Conservation (phyloP, 108 stramenopile species). For the Bacterosira constricta region DNA sequence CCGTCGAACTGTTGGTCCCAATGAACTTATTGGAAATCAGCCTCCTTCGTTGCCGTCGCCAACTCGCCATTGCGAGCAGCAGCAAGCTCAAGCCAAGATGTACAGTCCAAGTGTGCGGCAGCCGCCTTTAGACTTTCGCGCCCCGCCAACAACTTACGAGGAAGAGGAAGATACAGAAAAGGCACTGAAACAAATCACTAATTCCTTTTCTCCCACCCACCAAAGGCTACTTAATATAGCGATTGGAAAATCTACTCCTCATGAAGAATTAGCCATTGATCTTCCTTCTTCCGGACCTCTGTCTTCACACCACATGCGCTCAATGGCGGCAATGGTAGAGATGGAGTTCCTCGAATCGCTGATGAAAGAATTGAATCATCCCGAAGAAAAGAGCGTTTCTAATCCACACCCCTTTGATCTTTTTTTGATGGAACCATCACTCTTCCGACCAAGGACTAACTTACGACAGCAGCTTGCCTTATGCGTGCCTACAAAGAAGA, state of each 20-base stretch:
- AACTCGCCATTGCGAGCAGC: no score
- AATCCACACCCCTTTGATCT: constrained; percentile 3
- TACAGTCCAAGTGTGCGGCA: no score
- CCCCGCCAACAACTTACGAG: no score
- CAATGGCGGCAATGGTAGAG: constrained; percentile 2
- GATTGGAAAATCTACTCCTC: background rate
- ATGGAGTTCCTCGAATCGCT: constrained; percentile 4
- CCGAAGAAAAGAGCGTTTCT: constrained; percentile 3
- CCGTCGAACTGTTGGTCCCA: no score
- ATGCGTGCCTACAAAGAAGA: background rate
- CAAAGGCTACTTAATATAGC: constrained; percentile 7
- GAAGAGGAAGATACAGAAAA: background rate
- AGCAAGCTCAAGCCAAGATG: no score
- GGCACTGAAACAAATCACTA: background rate
- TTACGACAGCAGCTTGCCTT: constrained; percentile 6
- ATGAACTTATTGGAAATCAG: no score
- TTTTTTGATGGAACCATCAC: background rate
- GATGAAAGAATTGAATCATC: constrained; percentile 2
- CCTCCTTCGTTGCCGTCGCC: no score
- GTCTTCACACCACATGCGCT: background rate
- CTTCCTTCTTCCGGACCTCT: background rate
- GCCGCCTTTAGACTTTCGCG: no score
- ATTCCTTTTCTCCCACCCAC: background rate
- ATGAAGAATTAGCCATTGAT: background rate
- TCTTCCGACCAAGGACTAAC: background rate